Evolutionary conservation across 2,329 filamentous ascomycete species (phyloP).

Genomic region (Dothideomycetes sp.): DNA sequence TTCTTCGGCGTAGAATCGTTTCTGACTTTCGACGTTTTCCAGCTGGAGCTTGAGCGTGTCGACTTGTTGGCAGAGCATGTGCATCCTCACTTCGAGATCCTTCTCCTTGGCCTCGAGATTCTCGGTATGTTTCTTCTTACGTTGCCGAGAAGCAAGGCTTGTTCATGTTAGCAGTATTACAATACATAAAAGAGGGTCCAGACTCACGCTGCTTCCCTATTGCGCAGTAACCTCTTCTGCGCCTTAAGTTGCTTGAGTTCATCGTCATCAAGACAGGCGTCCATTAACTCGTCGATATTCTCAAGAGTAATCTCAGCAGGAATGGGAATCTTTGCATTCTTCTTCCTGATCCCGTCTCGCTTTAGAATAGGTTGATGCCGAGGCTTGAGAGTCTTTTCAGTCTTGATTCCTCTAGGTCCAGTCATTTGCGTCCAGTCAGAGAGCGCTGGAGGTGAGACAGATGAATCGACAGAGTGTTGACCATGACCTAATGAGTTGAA

Average conservation of each 20-base stretch:
- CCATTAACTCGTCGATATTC: conserved; percentile 91
- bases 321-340: conserved; percentile 97
- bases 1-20: conserved; percentile 50
- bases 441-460: conserved; percentile 54
- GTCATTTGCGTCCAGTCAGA: conserved; percentile 48
- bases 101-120: conserved; percentile 96
- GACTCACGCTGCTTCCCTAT: conserved; percentile 87
- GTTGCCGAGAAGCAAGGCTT: conserved; percentile 89
- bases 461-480: conserved; percentile 44
- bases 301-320: conserved; percentile 83
- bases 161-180: conserved; percentile 18
- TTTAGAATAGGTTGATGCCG: conserved; percentile 56
- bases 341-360: conserved; percentile 91
- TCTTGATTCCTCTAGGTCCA: conserved; percentile 30
- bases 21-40: conserved; percentile 23
- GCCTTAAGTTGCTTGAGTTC: conserved; percentile 98
- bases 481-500: conserved; percentile 43
- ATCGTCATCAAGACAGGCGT: conserved; percentile 77
- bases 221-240: conserved; percentile 88
- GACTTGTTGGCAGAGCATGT: conserved; percentile 69
- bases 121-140: conserved; percentile 97
- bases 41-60: conserved; percentile 52
- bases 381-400: conserved; percentile 36
- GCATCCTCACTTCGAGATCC: conserved; percentile 68
- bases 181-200: conserved; percentile 9